Conservation (phyloP, 805 yeast species). For the Yarrowia phangngaensis region DNA sequence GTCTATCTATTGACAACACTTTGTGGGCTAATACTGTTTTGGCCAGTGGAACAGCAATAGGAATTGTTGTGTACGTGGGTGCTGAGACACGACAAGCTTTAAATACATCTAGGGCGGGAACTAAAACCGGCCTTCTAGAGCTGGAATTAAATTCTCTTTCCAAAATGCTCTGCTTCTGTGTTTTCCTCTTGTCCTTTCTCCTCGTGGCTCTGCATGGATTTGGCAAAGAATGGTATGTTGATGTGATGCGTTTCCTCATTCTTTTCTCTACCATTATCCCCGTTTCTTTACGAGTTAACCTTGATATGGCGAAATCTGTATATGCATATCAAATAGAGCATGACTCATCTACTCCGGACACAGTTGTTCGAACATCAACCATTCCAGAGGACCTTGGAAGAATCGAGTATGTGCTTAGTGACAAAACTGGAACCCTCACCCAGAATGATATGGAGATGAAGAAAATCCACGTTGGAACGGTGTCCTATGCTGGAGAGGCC, state of each 20-base stretch:
- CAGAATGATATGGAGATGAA: slow-evolving; percentile 97
- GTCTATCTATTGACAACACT: slow-evolving; percentile 82
- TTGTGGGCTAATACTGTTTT: slow-evolving; percentile 97
- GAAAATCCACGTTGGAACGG: slow-evolving; percentile 86
- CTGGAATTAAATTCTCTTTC: slow-evolving; percentile 84
- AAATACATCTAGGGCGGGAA: slow-evolving; percentile 85
- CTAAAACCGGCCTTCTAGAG: slow-evolving; percentile 85
- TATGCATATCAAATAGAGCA: slow-evolving; percentile 94
- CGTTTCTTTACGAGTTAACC: slow-evolving; percentile 86
- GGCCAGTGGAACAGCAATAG: slow-evolving; percentile 89
- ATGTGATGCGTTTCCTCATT: slow-evolving; percentile 84
- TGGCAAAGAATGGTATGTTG: slow-evolving; percentile 72
- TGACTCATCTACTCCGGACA: slow-evolving; percentile 72
- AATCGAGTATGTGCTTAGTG: slow-evolving; percentile 85
- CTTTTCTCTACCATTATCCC: slow-evolving; percentile 94
- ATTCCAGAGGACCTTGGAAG: slow-evolving; percentile 98
- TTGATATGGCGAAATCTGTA: slow-evolving; percentile 92
- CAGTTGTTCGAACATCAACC: slow-evolving; percentile 93
- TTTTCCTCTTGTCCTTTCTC: slow-evolving; percentile 67
- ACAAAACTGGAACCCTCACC: slow-evolving; percentile 95
- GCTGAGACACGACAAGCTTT: slow-evolving; percentile 88
- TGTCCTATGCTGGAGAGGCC: slow-evolving; percentile 87
- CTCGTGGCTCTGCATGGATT: slow-evolving; percentile 81
- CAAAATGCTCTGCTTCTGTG: slow-evolving; percentile 82
- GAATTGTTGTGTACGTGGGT: slow-evolving; percentile 87